Percentiles rank a stretch among this genome's conserved stretches.
phyloP scores from a whole-genome alignment of 257 asterid genomes.

The Capsicum rhomboideum region DNA sequence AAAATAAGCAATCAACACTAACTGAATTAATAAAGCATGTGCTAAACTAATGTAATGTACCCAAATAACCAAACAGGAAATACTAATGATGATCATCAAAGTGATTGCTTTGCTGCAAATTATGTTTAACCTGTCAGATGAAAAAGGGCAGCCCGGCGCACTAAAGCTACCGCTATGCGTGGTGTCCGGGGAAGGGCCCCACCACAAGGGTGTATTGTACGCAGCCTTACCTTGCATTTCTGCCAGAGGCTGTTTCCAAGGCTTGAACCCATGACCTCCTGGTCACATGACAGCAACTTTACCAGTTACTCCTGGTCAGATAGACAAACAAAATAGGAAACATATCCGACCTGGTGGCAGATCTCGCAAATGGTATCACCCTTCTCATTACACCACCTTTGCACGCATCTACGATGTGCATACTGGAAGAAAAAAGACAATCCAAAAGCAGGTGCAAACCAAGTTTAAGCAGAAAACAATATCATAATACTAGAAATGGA shows the following conservation, averaged over 20 bases:
- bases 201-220: too few relatives aligned
- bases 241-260: too few relatives aligned
- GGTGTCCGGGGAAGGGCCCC: too few relatives aligned
- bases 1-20: background rate
- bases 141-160: too few relatives aligned
- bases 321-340: background rate
- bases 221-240: too few relatives aligned
- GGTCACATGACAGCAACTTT: too few relatives aligned
- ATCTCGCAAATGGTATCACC: conserved; percentile 94
- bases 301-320: too few relatives aligned
- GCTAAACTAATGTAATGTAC: background rate
- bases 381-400: conserved; percentile 97
- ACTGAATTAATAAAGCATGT: background rate
- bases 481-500: background rate
- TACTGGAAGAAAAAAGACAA: conserved; percentile 40
- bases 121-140: background rate
- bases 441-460: background rate
- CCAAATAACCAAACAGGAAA: background rate
- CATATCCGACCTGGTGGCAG: conserved; percentile 75
- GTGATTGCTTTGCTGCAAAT: background rate
- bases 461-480: background rate
- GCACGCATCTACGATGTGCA: conserved; percentile 94
- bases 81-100: background rate
- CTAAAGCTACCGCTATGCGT: too few relatives aligned
- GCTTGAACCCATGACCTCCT: too few relatives aligned